phyloP scores from a whole-genome alignment of 1,284 basidiomycete genomes.

The Coniferiporia weirii region DNA sequence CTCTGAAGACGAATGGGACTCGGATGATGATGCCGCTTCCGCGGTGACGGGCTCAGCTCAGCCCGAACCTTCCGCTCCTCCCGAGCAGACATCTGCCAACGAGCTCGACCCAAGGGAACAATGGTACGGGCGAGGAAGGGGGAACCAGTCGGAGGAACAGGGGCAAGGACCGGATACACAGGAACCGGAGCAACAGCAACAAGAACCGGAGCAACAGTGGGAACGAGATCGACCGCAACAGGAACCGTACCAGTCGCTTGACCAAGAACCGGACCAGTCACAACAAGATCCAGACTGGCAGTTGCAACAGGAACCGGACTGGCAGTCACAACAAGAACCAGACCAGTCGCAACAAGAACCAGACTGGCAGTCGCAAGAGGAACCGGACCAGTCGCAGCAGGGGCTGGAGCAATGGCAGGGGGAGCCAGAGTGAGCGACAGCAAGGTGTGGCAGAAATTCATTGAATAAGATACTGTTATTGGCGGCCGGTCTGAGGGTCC shows the following conservation, averaged over 20 bases:
- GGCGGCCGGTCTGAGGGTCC: too few relatives aligned
- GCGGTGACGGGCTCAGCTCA: not conserved
- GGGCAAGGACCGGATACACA: not conserved
- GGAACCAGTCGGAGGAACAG: not conserved
- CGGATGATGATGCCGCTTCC: slow-evolving; percentile 12
- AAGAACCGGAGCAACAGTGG: not conserved
- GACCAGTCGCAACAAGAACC: too few relatives aligned
- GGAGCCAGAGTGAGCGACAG: too few relatives aligned
- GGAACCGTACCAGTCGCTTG: not conserved
- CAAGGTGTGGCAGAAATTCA: too few relatives aligned
- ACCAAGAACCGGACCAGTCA: too few relatives aligned
- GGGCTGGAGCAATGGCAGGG: too few relatives aligned
- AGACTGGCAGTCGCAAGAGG: too few relatives aligned
- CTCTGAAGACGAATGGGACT: slow-evolving; percentile 21
- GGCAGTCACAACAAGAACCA: too few relatives aligned
- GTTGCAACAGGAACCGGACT: too few relatives aligned
- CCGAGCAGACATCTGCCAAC: not conserved
- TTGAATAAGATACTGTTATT: too few relatives aligned
- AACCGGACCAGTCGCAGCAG: too few relatives aligned
- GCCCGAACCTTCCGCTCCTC: not conserved
- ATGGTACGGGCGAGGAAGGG: not conserved
- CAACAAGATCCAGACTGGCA: too few relatives aligned
- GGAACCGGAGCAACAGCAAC: not conserved
- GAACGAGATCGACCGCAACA: not conserved
- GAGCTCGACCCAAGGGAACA: not conserved